Evolutionary conservation across 257 asterid species (phyloP).

Genomic region (Rhazya stricta): DNA sequence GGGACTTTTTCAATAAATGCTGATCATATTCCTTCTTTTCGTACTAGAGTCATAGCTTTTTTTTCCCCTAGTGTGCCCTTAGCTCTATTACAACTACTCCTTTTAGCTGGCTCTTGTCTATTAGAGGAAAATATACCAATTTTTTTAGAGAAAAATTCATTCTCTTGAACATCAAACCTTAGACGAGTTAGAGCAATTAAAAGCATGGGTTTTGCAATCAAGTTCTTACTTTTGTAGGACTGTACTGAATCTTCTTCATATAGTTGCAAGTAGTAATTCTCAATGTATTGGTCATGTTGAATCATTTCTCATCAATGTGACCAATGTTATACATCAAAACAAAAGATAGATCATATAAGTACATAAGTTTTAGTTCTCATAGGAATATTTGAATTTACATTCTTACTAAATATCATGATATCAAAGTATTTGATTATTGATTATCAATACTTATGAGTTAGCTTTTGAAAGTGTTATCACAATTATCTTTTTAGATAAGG

Average conservation of each 20-base stretch:
- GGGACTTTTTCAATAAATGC: neutral
- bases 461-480: no score
- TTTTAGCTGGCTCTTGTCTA: neutral
- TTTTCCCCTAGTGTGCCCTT: neutral
- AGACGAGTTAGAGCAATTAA: neutral
- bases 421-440: no score
- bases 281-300: neutral
- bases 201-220: neutral
- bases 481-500: no score
- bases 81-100: neutral
- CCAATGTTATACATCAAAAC: slow-evolving; percentile 10
- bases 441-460: no score
- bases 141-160: slow-evolving; percentile 2
- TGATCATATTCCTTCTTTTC: neutral
- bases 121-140: slow-evolving; percentile 4
- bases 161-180: neutral
- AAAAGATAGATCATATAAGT: slow-evolving; percentile 7
- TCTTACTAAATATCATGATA: no score
- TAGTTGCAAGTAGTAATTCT: neutral
- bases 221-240: neutral
- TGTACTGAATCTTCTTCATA: neutral
- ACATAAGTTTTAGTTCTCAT: no score
- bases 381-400: no score
- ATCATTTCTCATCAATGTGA: slow-evolving; percentile 23
- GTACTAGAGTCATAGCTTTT: neutral